Conservation (phyloP, 169 alveolate genomes). For the Miamiensis avidus region DNA sequence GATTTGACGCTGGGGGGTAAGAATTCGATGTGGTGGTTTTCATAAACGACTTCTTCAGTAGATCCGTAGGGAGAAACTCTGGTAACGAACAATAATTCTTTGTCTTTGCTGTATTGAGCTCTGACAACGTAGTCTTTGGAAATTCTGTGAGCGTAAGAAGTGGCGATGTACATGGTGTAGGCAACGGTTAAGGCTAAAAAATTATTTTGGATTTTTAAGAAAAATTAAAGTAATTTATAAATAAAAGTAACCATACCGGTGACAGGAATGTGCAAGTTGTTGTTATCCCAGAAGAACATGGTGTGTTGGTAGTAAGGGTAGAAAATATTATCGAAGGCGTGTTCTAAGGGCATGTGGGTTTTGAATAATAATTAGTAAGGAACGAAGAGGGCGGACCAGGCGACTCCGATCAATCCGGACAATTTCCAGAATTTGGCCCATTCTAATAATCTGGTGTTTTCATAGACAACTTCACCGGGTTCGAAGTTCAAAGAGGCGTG, state of each 20-base stretch:
- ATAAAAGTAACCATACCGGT: background rate
- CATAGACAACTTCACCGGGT: constrained; percentile 71
- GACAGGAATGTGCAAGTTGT: constrained; percentile 9
- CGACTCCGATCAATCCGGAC: constrained; percentile 28
- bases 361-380: constrained; percentile 37
- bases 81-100: constrained; percentile 69
- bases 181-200: constrained; percentile 26
- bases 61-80: constrained; percentile 55
- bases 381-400: constrained; percentile 50
- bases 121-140: constrained; percentile 55
- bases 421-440: constrained; percentile 68
- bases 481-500: constrained; percentile 71
- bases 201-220: too few relatives aligned
- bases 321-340: constrained; percentile 28
- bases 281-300: constrained; percentile 24
- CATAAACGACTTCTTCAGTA: constrained; percentile 60
- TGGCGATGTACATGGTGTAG: constrained; percentile 27
- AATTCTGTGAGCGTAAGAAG: constrained; percentile 32
- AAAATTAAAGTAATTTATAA: too few relatives aligned
- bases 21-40: constrained; percentile 62
- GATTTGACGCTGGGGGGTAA: constrained; percentile 55
- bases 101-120: constrained; percentile 63
- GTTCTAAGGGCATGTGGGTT: constrained; percentile 42
- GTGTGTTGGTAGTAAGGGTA: constrained; percentile 36
- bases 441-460: constrained; percentile 62